Base-by-base conservation (phyloP, 345 rosid genomes). In the Litchi chinensis region DNA sequence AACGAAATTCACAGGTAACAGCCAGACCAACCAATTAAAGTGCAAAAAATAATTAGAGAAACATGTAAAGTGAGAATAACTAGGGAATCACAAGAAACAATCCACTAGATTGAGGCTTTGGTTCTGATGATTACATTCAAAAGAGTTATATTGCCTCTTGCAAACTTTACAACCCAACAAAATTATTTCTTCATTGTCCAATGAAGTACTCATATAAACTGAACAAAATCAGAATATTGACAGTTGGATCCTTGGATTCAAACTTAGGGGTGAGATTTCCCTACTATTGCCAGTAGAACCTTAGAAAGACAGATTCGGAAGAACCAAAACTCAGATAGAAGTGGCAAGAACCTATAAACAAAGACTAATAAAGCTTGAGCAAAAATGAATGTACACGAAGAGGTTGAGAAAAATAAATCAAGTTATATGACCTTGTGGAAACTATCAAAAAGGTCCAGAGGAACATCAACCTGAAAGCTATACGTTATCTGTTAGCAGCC, bases 401-500 rank as follows among this genome's bases (percentile, higher is more conserved):
- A 66, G 39, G 62, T 65, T 66, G 39, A 63, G 22, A 56, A 60
- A 21, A 60, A 22, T 19, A 6, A 65, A 52, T 54, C 60, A 74
- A 6, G 81, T 63, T 68, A 60, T 72, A 76, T 79, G 66, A 71
- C 71, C 80, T 76, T 78, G 15, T 78, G 79, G 76, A 39, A 59
- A 70, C 75, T 24, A 50, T 71, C 18, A 48, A 37, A 28, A 63
- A 21, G 19, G 56, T 71, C 73, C 43, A 22, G 76, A 50, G 59
- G 67, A 74, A 65, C 73, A 74, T 52, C 56, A 56, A 65, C 71
- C 41, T 71, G 69, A 62, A 67, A 79, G 21, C 60, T 37, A 73
- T 70, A 5, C 50, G 68, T 83, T 59, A 74, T 76, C 88, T 80
- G 85, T 77, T 82, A 83, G 82, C 79, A 56, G 75, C 67, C 59